phyloP scores from a whole-genome alignment of 139 green algal genomes.

The Chlamydomonas schloesseri region DNA sequence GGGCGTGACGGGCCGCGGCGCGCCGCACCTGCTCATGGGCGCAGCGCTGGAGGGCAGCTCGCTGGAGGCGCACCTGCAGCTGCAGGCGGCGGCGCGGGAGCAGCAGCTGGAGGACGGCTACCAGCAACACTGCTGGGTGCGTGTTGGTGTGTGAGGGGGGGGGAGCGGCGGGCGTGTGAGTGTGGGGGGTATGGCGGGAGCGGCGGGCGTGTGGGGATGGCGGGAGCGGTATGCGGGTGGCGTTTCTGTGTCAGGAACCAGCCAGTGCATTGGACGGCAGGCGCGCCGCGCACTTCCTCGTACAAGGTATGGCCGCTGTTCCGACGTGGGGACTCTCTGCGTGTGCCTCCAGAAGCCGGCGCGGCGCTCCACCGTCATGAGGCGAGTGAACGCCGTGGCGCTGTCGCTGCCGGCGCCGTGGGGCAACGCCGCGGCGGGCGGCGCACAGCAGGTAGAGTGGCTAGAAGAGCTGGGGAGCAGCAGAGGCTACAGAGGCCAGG shows the following conservation, averaged over 20 bases:
- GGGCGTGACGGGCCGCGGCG: neutral
- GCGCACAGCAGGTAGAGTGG: no score
- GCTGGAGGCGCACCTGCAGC: neutral
- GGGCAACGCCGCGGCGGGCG: neutral
- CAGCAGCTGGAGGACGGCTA: neutral
- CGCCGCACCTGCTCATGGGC: neutral
- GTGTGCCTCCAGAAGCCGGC: neutral
- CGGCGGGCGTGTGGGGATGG: no score
- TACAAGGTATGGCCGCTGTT: no score
- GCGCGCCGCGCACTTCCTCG: no score
- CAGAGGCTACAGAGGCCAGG: no score
- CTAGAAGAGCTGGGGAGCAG: no score
- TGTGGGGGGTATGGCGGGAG: no score
- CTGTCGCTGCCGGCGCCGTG: neutral
- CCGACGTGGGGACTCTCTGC: no score
- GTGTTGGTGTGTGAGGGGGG: neutral
- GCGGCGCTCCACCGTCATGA: neutral
- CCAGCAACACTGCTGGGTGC: neutral
- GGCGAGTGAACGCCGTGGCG: neutral
- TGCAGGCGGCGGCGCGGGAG: neutral
- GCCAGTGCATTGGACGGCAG: no score
- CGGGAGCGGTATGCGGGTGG: no score
- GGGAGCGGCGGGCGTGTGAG: no score
- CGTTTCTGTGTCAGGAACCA: no score
- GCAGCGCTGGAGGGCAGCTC: neutral